Base-by-base conservation (phyloP, 2,329 filamentous ascomycete genomes). In the Monosporascus sp. region DNA sequence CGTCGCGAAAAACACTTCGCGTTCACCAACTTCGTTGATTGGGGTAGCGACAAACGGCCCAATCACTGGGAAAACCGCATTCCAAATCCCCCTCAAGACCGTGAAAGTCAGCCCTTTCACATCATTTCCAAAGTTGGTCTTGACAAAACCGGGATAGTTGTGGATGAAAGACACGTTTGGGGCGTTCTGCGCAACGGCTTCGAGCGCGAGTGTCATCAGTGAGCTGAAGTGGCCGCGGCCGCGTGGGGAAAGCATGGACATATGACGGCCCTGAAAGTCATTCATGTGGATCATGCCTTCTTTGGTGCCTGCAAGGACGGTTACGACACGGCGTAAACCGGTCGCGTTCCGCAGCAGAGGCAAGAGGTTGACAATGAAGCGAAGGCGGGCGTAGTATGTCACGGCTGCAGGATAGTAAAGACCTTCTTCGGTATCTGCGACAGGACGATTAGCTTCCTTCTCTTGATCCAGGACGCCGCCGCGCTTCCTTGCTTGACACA, bases 341-440 rank as follows among this genome's bases (percentile, higher is more conserved):
- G 71, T 59, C 0, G 80, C 73, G n/a, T 61, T 62, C 11, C 70
- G 68, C 2, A 87, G 71, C 0, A 78, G 71, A 0, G 83, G 82
- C 8, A 85, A 75, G 1, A 87, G 74, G 51, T 83, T 82, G 45
- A 73, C 53, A 14, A 79, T 72, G 60, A 85, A 80, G 39, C 80
- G 79, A 56, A 79, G 74, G 20, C 83, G 82, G 5, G 78, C 73
- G 66, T 85, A 85, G 66, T 78, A 80, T 20, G 72, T 70, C 17
- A 85, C 71, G 7, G 76, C 72, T 24, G 75, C 72, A 34, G 76
- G 72, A 27, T 74, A 70, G 49, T 81, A 74, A 2, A 88, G 70
- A 2, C 79, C 80, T 65, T 88, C 84, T 0, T 68, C 49, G 0
- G 81, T 84, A 54, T 84, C 82, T 80, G 50, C 27, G 27, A 9